phyloP scores from a whole-genome alignment of 352 stramenopile genomes.

The Pythium brassicae region DNA sequence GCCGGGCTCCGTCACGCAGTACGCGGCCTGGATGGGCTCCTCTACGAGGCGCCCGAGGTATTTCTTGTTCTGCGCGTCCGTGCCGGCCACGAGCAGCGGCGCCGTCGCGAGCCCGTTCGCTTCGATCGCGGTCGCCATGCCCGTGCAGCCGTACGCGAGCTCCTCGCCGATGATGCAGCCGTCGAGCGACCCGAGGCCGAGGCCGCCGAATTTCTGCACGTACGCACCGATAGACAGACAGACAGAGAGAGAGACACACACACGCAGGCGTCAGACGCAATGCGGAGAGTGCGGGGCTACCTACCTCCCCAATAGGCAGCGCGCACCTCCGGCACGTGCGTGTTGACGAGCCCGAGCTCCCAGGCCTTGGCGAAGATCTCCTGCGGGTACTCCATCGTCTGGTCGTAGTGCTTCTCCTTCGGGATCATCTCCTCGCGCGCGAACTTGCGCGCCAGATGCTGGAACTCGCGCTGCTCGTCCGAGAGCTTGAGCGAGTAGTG shows the following conservation, averaged over 20 bases:
- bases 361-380: constrained; percentile 88
- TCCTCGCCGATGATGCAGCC: constrained; percentile 87
- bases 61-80: constrained; percentile 80
- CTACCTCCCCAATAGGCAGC: background rate
- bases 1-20: constrained; percentile 89
- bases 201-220: constrained; percentile 60
- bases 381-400: constrained; percentile 82
- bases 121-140: constrained; percentile 90
- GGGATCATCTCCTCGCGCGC: constrained; percentile 89
- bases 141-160: constrained; percentile 89
- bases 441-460: constrained; percentile 85
- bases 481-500: constrained; percentile 79
- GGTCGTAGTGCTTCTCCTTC: constrained; percentile 78
- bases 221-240: background rate
- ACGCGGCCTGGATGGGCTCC: constrained; percentile 78
- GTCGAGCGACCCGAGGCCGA: constrained; percentile 77
- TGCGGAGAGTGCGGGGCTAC: no score
- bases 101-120: constrained; percentile 82
- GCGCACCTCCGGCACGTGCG: constrained; percentile 65
- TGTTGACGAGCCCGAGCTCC: constrained; percentile 87
- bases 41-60: constrained; percentile 84
- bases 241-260: no score
- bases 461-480: constrained; percentile 86
- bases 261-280: no score
- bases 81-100: constrained; percentile 79